A percentile compares a stretch with the other conserved stretches of the same genome.
Conservation (phyloP, 2,329 filamentous ascomycete genomes). For the Teratosphaeria gauchensis region DNA sequence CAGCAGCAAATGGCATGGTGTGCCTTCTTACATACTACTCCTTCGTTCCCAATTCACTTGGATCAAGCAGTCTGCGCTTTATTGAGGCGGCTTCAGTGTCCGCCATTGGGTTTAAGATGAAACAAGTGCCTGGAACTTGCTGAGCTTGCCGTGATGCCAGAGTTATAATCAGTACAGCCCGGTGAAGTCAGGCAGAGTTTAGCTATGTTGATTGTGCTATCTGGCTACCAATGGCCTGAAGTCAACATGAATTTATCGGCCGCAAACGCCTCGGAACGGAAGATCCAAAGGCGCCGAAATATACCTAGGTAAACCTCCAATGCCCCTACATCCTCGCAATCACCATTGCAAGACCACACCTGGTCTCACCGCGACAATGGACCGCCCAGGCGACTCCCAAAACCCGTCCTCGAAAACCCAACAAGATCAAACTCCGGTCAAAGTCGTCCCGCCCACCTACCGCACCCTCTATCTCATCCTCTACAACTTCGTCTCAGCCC, state of each 20-base stretch:
- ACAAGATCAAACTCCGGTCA: slow-evolving; percentile 4
- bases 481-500: slow-evolving; percentile 73
- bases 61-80: slow-evolving; percentile 45
- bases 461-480: slow-evolving; percentile 57
- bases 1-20: neutral
- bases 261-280: neutral
- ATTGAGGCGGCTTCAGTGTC: neutral
- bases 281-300: neutral
- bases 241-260: neutral
- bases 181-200: no score
- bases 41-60: slow-evolving; percentile 76
- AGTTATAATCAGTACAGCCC: no score
- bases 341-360: neutral
- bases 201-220: neutral
- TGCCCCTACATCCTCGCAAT: neutral
- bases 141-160: no score
- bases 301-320: neutral
- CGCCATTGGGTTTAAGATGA: neutral
- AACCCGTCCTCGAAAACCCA: slow-evolving; percentile 4
- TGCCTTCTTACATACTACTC: slow-evolving; percentile 58
- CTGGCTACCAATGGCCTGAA: no score
- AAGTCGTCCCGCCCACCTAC: slow-evolving; percentile 19
- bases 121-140: no score
- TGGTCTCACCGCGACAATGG: slow-evolving; percentile 11
- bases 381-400: slow-evolving; percentile 18